Evolutionary conservation across 169 alveolate species (phyloP).

Genomic region (Perkinsus chesapeaki): DNA sequence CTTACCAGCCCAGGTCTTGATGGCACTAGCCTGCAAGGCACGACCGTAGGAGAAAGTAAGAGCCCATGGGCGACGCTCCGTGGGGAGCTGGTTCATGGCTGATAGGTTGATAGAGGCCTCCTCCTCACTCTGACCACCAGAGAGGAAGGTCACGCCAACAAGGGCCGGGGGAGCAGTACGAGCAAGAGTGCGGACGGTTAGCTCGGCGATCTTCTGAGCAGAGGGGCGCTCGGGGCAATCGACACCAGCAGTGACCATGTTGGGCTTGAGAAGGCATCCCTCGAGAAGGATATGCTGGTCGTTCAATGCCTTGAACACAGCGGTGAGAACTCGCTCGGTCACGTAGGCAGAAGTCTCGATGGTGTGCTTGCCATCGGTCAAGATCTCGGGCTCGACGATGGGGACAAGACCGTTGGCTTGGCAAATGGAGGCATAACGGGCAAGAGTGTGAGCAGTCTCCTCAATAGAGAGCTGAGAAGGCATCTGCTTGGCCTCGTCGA

Average conservation of each 20-base stretch:
- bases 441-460: constrained; percentile 94
- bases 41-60: constrained; percentile 97
- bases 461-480: constrained; percentile 85
- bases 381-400: constrained; percentile 97
- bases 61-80: constrained; percentile 75
- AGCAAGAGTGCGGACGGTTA: constrained; percentile 83
- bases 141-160: constrained; percentile 92
- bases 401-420: constrained; percentile 97
- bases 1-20: constrained; percentile 95
- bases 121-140: constrained; percentile 99
- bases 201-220: constrained; percentile 85
- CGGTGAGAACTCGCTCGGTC: constrained; percentile 81
- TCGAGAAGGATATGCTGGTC: constrained; percentile 88
- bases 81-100: constrained; percentile 81
- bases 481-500: constrained; percentile 73
- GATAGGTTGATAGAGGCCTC: constrained; percentile 91
- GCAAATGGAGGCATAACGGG: constrained; percentile 97
- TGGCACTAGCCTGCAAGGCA: constrained; percentile 91
- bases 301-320: constrained; percentile 85
- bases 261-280: constrained; percentile 95
- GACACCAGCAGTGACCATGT: constrained; percentile 97
- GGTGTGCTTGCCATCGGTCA: constrained; percentile 92
- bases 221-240: constrained; percentile 74
- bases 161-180: constrained; percentile 94
- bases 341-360: constrained; percentile 89